These are phyloP conservation scores for Rhododendron molle DNA, from an alignment of 148 eudicot genomes.

Conservation along the genomic window DNA sequence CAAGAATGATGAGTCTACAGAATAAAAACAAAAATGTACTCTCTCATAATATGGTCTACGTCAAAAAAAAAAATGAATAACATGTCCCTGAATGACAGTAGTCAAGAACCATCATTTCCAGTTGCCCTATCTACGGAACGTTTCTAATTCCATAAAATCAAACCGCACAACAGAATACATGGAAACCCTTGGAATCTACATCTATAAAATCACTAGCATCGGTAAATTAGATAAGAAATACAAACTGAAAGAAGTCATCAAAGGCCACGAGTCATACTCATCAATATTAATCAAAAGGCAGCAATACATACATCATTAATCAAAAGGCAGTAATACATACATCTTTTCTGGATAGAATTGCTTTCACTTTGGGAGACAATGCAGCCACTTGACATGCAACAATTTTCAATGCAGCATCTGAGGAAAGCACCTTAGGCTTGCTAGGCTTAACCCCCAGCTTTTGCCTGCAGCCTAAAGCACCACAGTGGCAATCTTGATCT, in stretches of 20 bases:
- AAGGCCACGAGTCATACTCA: background rate
- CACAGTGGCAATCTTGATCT: constrained; percentile 97
- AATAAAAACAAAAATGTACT: background rate
- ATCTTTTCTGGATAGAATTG: constrained; percentile 34
- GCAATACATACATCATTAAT: constrained; percentile 19
- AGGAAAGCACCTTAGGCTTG: constrained; percentile 66
- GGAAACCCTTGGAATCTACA: background rate
- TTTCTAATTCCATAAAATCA: background rate
- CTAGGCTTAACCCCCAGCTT: constrained; percentile 92
- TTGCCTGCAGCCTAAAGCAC: constrained; percentile 80
- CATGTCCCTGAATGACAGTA: background rate
- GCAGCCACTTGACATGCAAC: constrained; percentile 82
- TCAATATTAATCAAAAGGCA: background rate
- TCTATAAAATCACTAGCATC: background rate
- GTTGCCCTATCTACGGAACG: background rate
- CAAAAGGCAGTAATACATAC: constrained; percentile 9
- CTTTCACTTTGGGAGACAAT: constrained; percentile 48
- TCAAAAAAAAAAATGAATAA: background rate
- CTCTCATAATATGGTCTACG: background rate
- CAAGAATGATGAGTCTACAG: background rate
- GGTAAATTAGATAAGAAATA: background rate
- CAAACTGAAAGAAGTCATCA: background rate
- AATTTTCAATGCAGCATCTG: constrained; percentile 76
- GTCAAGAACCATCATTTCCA: background rate
- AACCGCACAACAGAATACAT: background rate